Conservation (phyloP, 2,329 filamentous ascomycete genomes). For the Cadophora sp. region DNA sequence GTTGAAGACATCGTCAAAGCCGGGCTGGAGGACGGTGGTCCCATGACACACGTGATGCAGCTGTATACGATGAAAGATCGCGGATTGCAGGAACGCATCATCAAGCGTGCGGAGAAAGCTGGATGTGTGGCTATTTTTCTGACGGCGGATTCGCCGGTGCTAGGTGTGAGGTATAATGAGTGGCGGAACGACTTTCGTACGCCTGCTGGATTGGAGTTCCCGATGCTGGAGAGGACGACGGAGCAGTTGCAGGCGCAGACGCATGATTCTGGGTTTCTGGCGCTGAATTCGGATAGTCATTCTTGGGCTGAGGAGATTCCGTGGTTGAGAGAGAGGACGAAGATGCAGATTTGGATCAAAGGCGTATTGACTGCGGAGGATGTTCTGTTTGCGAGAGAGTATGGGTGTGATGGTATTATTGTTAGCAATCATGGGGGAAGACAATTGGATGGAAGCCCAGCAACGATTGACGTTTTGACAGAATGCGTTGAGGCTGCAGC, state of each 20-base stretch:
- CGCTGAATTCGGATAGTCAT: slow-evolving; percentile 42
- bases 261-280: slow-evolving; percentile 37
- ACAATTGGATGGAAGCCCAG: slow-evolving; percentile 61
- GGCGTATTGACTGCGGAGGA: slow-evolving; percentile 62
- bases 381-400: slow-evolving; percentile 64
- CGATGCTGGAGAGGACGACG: slow-evolving; percentile 32
- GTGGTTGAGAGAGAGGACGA: slow-evolving; percentile 56
- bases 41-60: slow-evolving; percentile 56
- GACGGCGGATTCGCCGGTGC: slow-evolving; percentile 36
- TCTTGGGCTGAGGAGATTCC: slow-evolving; percentile 57
- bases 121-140: slow-evolving; percentile 38
- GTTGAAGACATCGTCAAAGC: slow-evolving; percentile 52
- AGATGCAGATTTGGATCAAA: slow-evolving; percentile 55
- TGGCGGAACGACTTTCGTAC: slow-evolving; percentile 51
- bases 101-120: slow-evolving; percentile 34
- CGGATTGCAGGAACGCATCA: slow-evolving; percentile 39
- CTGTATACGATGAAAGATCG: slow-evolving; percentile 58
- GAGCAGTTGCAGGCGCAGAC: slow-evolving; percentile 30
- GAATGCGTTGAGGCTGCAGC: slow-evolving; percentile 38
- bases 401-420: slow-evolving; percentile 64
- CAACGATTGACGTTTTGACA: slow-evolving; percentile 41
- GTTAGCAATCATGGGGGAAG: slow-evolving; percentile 64
- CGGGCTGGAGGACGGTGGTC: slow-evolving; percentile 44
- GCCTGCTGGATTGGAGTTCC: slow-evolving; percentile 44
- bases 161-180: slow-evolving; percentile 32